phyloP scores from a whole-genome alignment of 1,284 basidiomycete genomes.

The Testicularia cyperi region DNA sequence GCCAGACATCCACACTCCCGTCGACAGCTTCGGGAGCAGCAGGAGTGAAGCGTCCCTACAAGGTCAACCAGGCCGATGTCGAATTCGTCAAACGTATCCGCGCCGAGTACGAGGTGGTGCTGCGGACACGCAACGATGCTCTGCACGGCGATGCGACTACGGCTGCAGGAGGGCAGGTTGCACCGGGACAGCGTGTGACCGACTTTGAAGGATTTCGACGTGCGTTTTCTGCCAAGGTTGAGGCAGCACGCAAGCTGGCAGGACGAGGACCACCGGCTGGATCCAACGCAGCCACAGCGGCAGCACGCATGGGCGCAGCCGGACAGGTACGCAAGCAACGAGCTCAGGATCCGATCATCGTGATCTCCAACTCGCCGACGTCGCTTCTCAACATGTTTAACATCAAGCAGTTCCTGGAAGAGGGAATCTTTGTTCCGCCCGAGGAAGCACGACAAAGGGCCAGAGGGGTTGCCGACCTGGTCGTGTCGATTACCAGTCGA shows the following conservation, averaged over 20 bases:
- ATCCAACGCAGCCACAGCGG: slow-evolving; percentile 13
- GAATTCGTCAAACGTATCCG: slow-evolving; percentile 54
- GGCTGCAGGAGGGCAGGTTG: slow-evolving; percentile 13
- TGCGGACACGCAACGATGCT: slow-evolving; percentile 48
- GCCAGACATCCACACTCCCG: slow-evolving; percentile 3
- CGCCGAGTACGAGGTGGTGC: slow-evolving; percentile 41
- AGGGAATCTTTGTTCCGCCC: slow-evolving; percentile 70
- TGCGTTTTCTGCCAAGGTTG: slow-evolving; percentile 38
- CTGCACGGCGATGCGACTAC: slow-evolving; percentile 34
- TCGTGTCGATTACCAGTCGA: slow-evolving; percentile 50
- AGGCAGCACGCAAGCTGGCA: slow-evolving; percentile 39
- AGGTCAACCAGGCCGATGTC: slow-evolving; percentile 47
- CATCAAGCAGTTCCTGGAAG: slow-evolving; percentile 87
- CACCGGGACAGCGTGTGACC: slow-evolving; percentile 13
- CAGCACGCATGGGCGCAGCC: slow-evolving; percentile 14
- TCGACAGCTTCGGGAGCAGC: too few species aligned
- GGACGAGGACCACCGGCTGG: not conserved
- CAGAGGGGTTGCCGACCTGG: slow-evolving; percentile 41
- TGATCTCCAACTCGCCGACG: slow-evolving; percentile 92
- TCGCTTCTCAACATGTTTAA: slow-evolving; percentile 97
- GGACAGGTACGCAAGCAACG: slow-evolving; percentile 43
- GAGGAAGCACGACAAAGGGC: slow-evolving; percentile 52
- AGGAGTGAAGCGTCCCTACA: slow-evolving; percentile 47
- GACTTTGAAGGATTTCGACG: slow-evolving; percentile 38
- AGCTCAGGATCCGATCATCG: slow-evolving; percentile 76